Evolutionary conservation across 768 basidiomycete genomes (phyloP).

Genomic region (Mycena amicta): DNA sequence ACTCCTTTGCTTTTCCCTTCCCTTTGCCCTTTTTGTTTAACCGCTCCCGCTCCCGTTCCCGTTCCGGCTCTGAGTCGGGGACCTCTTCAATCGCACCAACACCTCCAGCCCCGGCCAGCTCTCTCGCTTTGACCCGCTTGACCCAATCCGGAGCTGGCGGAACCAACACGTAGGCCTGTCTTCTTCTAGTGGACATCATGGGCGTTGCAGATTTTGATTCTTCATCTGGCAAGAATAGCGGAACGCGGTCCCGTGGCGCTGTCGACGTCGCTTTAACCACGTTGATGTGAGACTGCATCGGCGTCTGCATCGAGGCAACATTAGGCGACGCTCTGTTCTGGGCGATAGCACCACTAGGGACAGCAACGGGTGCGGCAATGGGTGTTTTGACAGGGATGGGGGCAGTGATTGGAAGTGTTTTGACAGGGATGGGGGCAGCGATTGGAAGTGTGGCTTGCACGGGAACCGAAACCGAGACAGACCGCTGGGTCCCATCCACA

Average conservation of each 20-base stretch:
- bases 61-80: constrained; percentile 1
- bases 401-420: not conserved
- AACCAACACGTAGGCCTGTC: constrained; percentile 3
- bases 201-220: not conserved
- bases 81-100: not conserved
- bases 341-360: too few relatives aligned
- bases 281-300: not conserved
- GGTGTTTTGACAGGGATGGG: not conserved
- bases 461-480: not conserved
- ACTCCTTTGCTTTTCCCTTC: not conserved
- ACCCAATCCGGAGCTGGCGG: constrained; percentile 14
- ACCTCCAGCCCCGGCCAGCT: not conserved
- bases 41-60: constrained; percentile 11
- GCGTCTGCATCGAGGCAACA: not conserved
- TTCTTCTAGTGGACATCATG: not conserved
- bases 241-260: not conserved
- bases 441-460: not conserved
- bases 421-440: not conserved
- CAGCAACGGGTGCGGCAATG: too few relatives aligned
- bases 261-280: too few relatives aligned
- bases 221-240: constrained; percentile 12
- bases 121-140: not conserved
- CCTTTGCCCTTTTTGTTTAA: not conserved
- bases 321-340: not conserved
- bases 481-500: not conserved